Evolutionary conservation across 2,329 filamentous ascomycete genomes (phyloP).

Genomic region (Epichloe typhina): DNA sequence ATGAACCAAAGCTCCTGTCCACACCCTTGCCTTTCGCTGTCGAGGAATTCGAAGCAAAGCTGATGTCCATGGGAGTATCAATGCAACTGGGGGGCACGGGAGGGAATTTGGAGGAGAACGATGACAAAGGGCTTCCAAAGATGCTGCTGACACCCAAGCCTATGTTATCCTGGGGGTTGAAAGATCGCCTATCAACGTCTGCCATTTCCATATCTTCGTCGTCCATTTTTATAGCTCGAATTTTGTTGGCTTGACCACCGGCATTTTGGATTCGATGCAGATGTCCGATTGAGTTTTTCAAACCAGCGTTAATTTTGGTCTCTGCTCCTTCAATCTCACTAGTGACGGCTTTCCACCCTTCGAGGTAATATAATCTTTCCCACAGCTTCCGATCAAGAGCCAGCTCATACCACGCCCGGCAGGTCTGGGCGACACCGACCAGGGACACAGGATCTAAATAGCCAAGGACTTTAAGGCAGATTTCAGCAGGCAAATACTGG

Average conservation of each 20-base stretch:
- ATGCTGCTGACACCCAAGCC: slow-evolving; percentile 15
- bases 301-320: slow-evolving; percentile 36
- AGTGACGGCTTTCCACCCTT: slow-evolving; percentile 70
- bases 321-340: slow-evolving; percentile 56
- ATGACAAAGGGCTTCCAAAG: slow-evolving; percentile 21
- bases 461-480: slow-evolving; percentile 78
- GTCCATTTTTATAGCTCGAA: slow-evolving; percentile 36
- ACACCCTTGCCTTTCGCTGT: slow-evolving; percentile 15
- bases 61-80: slow-evolving; percentile 18
- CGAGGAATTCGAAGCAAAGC: slow-evolving; percentile 5
- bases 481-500: slow-evolving; percentile 71
- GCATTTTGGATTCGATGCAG: slow-evolving; percentile 31
- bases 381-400: slow-evolving; percentile 77
- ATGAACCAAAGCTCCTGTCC: slow-evolving; percentile 16
- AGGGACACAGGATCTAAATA: slow-evolving; percentile 75
- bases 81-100: slow-evolving; percentile 11
- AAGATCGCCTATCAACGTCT: slow-evolving; percentile 20
- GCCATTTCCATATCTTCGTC: slow-evolving; percentile 38
- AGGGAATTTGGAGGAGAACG: slow-evolving; percentile 17
- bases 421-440: slow-evolving; percentile 65
- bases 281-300: slow-evolving; percentile 24
- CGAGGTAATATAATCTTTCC: slow-evolving; percentile 67
- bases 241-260: slow-evolving; percentile 40
- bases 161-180: slow-evolving; percentile 11
- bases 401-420: slow-evolving; percentile 67